A percentile compares a stretch with the other conserved stretches of the same genome.
These are phyloP conservation scores for Tylopilus rubrobrunneus DNA, from an alignment of 768 basidiomycete genomes.

Conservation along the genomic window DNA sequence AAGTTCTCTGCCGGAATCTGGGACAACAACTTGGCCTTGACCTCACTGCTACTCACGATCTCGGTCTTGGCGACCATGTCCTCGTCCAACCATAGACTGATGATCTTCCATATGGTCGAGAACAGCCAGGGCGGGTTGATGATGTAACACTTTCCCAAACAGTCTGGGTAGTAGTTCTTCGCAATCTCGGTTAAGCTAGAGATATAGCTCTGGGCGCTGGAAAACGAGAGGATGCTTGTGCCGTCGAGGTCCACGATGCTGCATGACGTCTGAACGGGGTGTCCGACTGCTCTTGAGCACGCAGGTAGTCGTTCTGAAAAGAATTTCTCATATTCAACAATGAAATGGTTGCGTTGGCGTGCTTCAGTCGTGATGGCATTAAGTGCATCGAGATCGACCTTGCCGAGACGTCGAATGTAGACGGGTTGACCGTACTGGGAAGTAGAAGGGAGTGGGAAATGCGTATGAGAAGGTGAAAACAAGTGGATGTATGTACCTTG, in stretches of 20 bases:
- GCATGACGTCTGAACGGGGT: conserved; percentile 94
- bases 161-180: conserved; percentile 89
- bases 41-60: conserved; percentile 66
- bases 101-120: conserved; percentile 78
- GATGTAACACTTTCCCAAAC: conserved; percentile 98
- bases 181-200: conserved; percentile 65
- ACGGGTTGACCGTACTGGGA: conserved; percentile 29
- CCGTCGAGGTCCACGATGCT: conserved; percentile 89
- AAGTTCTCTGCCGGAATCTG: conserved; percentile 88
- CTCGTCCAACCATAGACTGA: conserved; percentile 93
- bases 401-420: conserved; percentile 91
- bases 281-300: conserved; percentile 64
- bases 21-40: conserved; percentile 69
- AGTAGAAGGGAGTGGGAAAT: conserved; percentile 25
- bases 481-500: conserved; percentile 49
- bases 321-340: conserved; percentile 92
- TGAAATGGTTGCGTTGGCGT: conserved; percentile 83
- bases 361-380: conserved; percentile 81
- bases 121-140: conserved; percentile 97
- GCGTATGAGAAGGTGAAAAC: neutral
- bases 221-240: conserved; percentile 73
- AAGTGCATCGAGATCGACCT: conserved; percentile 81
- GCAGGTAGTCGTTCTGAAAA: conserved; percentile 76
- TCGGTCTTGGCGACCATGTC: conserved; percentile 95
- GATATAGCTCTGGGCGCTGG: conserved; percentile 90